phyloP scores from a whole-genome alignment of 2,329 filamentous ascomycete genomes.

The Trichoderma endophyticum region DNA sequence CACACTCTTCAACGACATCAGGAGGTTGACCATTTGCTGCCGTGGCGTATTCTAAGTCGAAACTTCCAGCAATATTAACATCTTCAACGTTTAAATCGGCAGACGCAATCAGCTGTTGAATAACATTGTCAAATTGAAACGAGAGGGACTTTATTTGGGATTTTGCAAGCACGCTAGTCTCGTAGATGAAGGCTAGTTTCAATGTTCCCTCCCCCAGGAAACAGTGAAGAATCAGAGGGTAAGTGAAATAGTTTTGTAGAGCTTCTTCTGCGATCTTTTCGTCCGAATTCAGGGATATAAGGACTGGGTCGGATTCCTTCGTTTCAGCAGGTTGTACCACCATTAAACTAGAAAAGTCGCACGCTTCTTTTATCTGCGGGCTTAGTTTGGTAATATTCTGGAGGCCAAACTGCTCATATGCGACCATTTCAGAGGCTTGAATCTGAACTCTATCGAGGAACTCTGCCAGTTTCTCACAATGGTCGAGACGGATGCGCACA shows the following conservation, averaged over 20 bases:
- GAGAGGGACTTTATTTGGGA: neutral
- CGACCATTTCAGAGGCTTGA: slow-evolving; percentile 7
- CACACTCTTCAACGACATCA: neutral
- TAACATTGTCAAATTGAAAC: slow-evolving; percentile 7
- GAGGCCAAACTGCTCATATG: slow-evolving; percentile 5
- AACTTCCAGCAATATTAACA: neutral
- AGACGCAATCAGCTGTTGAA: neutral
- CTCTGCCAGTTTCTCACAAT: neutral
- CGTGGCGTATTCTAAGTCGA: neutral
- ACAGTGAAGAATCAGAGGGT: slow-evolving; percentile 6
- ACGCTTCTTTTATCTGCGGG: slow-evolving; percentile 17
- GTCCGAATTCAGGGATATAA: neutral
- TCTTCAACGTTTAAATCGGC: neutral
- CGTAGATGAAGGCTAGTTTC: neutral
- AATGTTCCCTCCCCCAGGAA: neutral
- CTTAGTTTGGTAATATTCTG: slow-evolving; percentile 9
- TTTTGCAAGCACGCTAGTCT: neutral
- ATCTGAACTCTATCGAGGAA: slow-evolving; percentile 1
- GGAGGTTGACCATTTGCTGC: neutral
- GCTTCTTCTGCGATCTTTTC: neutral
- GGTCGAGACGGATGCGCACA: neutral
- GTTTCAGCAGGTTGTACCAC: slow-evolving; percentile 17
- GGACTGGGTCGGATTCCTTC: neutral
- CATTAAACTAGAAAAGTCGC: slow-evolving; percentile 17
- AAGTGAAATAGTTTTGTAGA: slow-evolving; percentile 9